phyloP scores from a whole-genome alignment of 2,329 filamentous ascomycete species.

The Ophiostoma himal-ulmi region DNA sequence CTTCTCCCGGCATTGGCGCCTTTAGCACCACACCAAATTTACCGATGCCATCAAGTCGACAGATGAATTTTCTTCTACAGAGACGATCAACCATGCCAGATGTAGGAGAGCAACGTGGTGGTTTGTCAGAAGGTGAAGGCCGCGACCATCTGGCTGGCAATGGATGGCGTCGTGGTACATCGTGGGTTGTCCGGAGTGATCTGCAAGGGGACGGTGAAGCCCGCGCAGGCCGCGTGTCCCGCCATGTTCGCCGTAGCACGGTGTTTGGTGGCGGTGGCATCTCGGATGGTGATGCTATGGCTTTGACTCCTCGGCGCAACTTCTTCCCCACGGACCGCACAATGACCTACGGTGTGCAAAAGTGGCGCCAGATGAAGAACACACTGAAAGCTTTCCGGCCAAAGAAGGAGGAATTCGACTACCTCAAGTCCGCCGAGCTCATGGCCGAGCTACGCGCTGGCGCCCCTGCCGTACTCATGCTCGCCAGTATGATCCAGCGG shows the following conservation, averaged over 20 bases:
- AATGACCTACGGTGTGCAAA: slow-evolving; percentile 67
- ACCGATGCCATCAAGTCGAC: slow-evolving; percentile 37
- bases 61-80: slow-evolving; percentile 54
- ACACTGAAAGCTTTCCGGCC: slow-evolving; percentile 73
- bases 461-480: slow-evolving; percentile 84
- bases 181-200: slow-evolving; percentile 50
- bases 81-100: slow-evolving; percentile 63
- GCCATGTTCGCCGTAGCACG: slow-evolving; percentile 61
- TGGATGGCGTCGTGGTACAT: slow-evolving; percentile 54
- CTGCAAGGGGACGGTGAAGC: slow-evolving; percentile 47
- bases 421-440: slow-evolving; percentile 89
- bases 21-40: slow-evolving; percentile 36
- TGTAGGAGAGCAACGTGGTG: slow-evolving; percentile 52
- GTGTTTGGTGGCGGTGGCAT: slow-evolving; percentile 57
- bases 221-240: slow-evolving; percentile 47
- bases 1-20: slow-evolving; percentile 50
- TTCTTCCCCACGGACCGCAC: slow-evolving; percentile 61
- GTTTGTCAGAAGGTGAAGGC: slow-evolving; percentile 70
- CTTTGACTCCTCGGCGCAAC: slow-evolving; percentile 49
- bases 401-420: slow-evolving; percentile 85
- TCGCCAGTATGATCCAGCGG: slow-evolving; percentile 95
- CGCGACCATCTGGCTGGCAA: slow-evolving; percentile 53
- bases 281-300: slow-evolving; percentile 58
- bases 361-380: slow-evolving; percentile 90
- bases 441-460: slow-evolving; percentile 93